Evolutionary conservation across 2,329 filamentous ascomycete genomes (phyloP).

Genomic region (Talaromyces piceae): DNA sequence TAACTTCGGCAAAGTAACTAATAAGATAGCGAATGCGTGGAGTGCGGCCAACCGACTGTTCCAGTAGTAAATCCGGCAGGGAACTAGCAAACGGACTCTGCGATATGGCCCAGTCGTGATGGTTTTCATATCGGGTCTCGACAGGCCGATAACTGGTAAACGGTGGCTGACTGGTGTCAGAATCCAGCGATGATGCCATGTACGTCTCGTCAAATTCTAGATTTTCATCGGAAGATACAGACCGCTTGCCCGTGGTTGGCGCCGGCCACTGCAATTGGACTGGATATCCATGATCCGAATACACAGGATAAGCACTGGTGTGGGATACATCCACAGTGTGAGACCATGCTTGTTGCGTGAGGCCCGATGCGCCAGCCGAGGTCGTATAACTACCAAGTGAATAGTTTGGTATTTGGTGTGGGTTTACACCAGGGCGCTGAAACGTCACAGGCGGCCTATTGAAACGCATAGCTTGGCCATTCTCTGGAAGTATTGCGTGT

Average conservation of each 20-base stretch:
- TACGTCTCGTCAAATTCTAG: conserved; percentile 1
- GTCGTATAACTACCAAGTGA: neutral
- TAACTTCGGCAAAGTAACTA: conserved; percentile 87
- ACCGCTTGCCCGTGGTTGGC: conserved; percentile 4
- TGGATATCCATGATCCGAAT: neutral
- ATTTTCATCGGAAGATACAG: conserved; percentile 3
- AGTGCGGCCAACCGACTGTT: conserved; percentile 52
- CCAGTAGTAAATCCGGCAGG: conserved; percentile 29
- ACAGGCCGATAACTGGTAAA: neutral
- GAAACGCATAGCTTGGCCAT: neutral
- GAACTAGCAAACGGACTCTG: conserved; percentile 15
- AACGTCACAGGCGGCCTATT: neutral
- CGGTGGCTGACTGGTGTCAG: conserved; percentile 2
- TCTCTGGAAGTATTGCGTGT: neutral
- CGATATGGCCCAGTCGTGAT: conserved; percentile 4
- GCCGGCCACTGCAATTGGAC: neutral
- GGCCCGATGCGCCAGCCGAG: neutral
- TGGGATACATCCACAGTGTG: neutral
- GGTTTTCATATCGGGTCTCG: neutral
- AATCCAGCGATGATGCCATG: neutral
- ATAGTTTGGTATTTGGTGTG: neutral
- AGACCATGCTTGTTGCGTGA: neutral
- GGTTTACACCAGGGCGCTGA: neutral
- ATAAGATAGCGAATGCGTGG: conserved; percentile 81
- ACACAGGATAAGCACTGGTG: neutral